Evolutionary conservation across 176 grass and related monocot genomes (phyloP).

Genomic region (Aegilops bicornis): DNA sequence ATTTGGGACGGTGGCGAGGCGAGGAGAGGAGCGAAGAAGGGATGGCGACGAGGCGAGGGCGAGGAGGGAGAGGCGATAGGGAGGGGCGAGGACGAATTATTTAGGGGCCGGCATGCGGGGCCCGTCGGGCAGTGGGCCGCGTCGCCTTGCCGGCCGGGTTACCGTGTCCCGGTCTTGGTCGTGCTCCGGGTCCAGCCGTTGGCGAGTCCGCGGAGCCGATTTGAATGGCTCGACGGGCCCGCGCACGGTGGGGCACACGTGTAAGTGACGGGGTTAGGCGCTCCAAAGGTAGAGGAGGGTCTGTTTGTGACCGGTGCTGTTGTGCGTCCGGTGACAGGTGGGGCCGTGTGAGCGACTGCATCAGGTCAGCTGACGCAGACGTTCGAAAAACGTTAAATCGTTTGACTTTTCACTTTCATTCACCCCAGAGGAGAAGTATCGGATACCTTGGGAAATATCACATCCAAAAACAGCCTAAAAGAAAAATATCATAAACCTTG

Average conservation of each 20-base stretch:
- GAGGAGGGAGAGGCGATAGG: slow-evolving; percentile 37
- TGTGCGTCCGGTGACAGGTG: neutral
- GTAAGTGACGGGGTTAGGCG: neutral
- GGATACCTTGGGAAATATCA: neutral
- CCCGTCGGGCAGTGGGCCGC: neutral
- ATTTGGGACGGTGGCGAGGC: slow-evolving; percentile 17
- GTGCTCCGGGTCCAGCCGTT: slow-evolving; percentile 22
- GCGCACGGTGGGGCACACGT: neutral
- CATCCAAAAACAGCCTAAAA: neutral
- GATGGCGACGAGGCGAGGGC: slow-evolving; percentile 32
- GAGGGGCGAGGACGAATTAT: slow-evolving; percentile 28
- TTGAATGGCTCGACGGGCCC: neutral
- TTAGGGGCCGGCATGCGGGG: slow-evolving; percentile 30
- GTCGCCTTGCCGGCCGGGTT: neutral
- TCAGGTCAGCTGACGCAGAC: neutral
- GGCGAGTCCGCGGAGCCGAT: neutral
- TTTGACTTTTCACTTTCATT: neutral
- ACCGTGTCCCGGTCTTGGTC: slow-evolving; percentile 3
- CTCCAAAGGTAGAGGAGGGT: too few relatives aligned
- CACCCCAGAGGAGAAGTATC: neutral
- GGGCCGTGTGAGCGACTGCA: neutral
- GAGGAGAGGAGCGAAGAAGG: neutral
- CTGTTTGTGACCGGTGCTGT: too few relatives aligned
- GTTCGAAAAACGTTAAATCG: neutral
- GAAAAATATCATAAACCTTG: too few relatives aligned